Conservation (phyloP, 1,284 basidiomycete genomes). For the Leccinum huronense region DNA sequence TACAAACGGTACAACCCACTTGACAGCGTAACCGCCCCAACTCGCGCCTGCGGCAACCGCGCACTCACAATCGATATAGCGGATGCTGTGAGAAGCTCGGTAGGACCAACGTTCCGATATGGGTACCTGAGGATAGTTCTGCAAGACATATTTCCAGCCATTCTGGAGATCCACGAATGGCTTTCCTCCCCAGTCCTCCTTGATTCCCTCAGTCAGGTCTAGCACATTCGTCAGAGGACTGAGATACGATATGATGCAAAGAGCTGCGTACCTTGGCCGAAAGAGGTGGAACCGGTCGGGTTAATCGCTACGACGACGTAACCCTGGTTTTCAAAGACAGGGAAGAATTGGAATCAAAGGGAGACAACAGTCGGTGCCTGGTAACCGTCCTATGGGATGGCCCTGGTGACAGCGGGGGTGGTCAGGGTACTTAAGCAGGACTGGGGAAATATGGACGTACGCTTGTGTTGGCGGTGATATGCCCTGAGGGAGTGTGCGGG, state of each 20-base stretch:
- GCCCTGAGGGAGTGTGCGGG: no score
- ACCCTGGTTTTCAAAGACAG: conserved; percentile 78
- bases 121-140: conserved; percentile 68
- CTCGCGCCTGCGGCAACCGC: conserved; percentile 81
- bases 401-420: no score
- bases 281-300: conserved; percentile 85
- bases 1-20: conserved; percentile 44
- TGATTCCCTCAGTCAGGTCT: conserved; percentile 82
- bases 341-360: background rate
- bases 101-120: background rate
- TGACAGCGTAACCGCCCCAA: conserved; percentile 83
- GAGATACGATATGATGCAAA: background rate
- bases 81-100: conserved; percentile 13
- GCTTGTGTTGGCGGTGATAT: no score
- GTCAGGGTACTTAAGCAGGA: no score
- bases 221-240: conserved; percentile 8
- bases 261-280: conserved; percentile 66
- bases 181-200: conserved; percentile 81
- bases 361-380: background rate
- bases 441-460: no score
- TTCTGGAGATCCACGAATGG: conserved; percentile 80
- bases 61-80: conserved; percentile 74
- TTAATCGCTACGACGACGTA: conserved; percentile 86
- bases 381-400: no score
- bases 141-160: conserved; percentile 72